Base-by-base conservation (phyloP, 2,329 filamentous ascomycete species). In the Colletotrichum acutatum region DNA sequence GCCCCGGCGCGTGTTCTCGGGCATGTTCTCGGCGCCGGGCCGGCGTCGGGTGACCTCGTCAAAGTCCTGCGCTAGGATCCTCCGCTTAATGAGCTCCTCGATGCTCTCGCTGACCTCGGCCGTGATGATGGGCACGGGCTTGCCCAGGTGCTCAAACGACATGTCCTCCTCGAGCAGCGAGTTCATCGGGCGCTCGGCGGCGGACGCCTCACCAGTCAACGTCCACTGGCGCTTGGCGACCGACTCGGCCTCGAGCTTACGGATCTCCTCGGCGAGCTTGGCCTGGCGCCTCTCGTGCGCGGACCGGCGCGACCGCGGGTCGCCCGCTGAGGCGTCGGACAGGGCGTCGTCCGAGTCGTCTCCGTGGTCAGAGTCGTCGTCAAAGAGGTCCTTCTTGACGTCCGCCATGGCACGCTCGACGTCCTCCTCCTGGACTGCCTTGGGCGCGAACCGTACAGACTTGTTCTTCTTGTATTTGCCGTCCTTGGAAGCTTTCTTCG, bases 131-230 rank as follows among this genome's bases (percentile, higher is more conserved):
- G 96, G 95, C 0, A 98, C 93, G 0, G 97, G 96, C 82, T 98
- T 99, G 79, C 97, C 97, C 26, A 94, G 91, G 78, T 97, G 92
- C 84, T 99, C 97, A 80, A 98, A 99, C 76, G 98, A 96, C 30
- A 99, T 89, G 78, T 98, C 95, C 84, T 98, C 91, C 80, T 98
- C 95, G 1, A 99, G 90, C 2, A 99, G 89, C 0, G 96, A 98
- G 85, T 99, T 98, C 66, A 95, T 81, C 0, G 97, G 97, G 46
- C 97, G 90, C 76, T 97, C 94, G 0, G 88, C 87, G 1, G 94
- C 96, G 61, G 91, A 89, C 5, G 95, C 95, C 86, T 99, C 97
- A 79, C 97, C 97, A 11, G 93, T 90, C 65, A 98, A 86, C 22
- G 94, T 93, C 97, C 97, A 99, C 78, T 96, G 91, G 71, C 95